phyloP scores from a whole-genome alignment of 169 alveolate species.

The Cryptosporidium baileyi region DNA sequence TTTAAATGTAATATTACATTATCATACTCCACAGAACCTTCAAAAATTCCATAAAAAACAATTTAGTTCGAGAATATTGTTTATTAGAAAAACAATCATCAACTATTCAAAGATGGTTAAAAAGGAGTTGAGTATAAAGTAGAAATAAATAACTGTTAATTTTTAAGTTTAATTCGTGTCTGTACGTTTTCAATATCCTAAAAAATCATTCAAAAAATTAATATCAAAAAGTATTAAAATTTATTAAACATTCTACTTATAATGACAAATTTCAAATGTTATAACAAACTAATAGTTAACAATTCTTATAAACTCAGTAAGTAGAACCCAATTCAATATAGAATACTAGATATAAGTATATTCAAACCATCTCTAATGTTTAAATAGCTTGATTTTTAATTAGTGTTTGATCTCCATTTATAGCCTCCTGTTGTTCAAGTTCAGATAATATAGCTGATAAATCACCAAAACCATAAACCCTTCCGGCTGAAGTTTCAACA shows the following conservation, averaged over 20 bases:
- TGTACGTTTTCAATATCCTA: no score
- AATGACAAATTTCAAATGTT: no score
- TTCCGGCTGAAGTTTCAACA: slow-evolving; percentile 28
- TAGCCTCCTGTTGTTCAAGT: slow-evolving; percentile 15
- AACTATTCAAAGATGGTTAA: slow-evolving; percentile 21
- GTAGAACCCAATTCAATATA: no score
- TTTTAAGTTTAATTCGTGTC: no score
- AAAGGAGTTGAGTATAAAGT: background rate
- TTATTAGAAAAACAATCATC: slow-evolving; percentile 4
- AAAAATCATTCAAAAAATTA: no score
- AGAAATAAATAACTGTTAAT: no score
- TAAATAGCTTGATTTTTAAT: background rate
- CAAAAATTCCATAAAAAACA: slow-evolving; percentile 29
- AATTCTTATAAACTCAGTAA: no score
- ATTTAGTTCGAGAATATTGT: background rate
- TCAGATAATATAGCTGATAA: slow-evolving; percentile 12
- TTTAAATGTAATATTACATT: background rate
- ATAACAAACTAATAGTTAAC: no score
- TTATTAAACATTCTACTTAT: no score
- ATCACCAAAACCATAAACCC: slow-evolving; percentile 51
- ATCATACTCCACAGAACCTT: slow-evolving; percentile 30
- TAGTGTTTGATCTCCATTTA: background rate
- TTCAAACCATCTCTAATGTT: no score
- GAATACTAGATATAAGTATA: no score
- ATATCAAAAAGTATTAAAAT: no score